Conservation (phyloP, 495 filamentous ascomycete species). For the Parachaetomium inaequale region DNA sequence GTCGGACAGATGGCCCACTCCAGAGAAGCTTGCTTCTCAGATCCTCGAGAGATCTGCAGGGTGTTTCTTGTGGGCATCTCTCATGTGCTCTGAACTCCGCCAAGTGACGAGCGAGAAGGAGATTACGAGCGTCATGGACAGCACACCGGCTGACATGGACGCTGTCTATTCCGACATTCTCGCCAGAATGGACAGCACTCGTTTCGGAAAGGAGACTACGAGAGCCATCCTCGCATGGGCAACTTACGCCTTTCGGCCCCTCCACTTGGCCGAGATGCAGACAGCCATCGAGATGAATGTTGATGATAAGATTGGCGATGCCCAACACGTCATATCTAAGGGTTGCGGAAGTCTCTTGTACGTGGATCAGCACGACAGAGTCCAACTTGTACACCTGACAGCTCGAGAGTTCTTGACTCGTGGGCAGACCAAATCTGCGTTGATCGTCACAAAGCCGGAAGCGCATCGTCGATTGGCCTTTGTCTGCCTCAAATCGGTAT, state of each 20-base stretch:
- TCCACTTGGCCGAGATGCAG: constrained; percentile 8
- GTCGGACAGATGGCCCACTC: neutral
- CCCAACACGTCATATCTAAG: constrained; percentile 8
- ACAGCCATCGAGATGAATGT: constrained; percentile 16
- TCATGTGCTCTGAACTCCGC: constrained; percentile 1
- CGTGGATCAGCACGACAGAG: constrained; percentile 13
- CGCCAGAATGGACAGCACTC: neutral
- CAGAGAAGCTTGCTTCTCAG: neutral
- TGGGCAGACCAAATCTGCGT: neutral
- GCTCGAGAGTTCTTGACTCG: constrained; percentile 18
- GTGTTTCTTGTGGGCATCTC: constrained; percentile 13
- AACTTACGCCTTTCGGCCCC: constrained; percentile 2
- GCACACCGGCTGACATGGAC: constrained; percentile 9
- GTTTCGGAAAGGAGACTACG: neutral
- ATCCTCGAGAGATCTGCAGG: constrained; percentile 7
- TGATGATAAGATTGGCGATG: constrained; percentile 17
- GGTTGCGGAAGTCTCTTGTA: constrained; percentile 16
- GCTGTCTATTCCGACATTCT: constrained; percentile 9
- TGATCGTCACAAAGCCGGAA: constrained; percentile 2
- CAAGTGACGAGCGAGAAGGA: constrained; percentile 4
- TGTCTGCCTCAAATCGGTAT: constrained; percentile 6
- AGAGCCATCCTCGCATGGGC: constrained; percentile 10
- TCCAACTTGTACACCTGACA: constrained; percentile 19
- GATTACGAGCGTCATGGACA: constrained; percentile 3
- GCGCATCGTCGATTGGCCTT: constrained; percentile 15